Base-by-base conservation (phyloP, 441 rosid genomes). In the Erodium moschatum region DNA sequence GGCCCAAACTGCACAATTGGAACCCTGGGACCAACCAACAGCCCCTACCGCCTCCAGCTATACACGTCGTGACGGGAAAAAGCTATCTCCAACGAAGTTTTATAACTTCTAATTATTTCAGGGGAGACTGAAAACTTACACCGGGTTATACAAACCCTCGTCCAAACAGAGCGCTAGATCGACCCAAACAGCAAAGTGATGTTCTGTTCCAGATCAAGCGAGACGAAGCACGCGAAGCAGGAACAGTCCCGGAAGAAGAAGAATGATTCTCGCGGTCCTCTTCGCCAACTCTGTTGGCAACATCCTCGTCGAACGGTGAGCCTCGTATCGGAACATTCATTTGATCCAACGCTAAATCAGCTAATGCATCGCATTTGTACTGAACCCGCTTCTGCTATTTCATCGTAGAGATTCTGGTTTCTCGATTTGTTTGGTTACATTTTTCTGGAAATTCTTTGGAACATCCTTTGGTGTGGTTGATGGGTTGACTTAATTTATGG, bases 271-370 rank as follows among this genome's bases (percentile, higher is more conserved):
- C 4, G 96, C 98, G 0, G 83, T 88, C 40, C 80, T 92, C 71
- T 89, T 92, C 71, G 89, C 96, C 0, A 92, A 92, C 58, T 85
- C 85, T 35, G 96, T 83, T 54, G 98, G 98, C 66, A 92, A 92
- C 83, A 91, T 92, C 68, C 75, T 92, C 24, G 85, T 92, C 73
- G 97, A 92, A 81, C 77, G 96, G 97, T 86, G 73, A 52, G 67
- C 4, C 3, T 71, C 56, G 15, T 74, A 61, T 75, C 73, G 21
- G 27, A 46, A 19, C 12, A 62, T 16, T 73, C 65, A 20, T 4
- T 19, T 48, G 16, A 6, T 52, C n/a, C 58, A 52, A 29, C 60
- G 0, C 16, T 8, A 16, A 50, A 1, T 0, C 4, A 11, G 9
- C 13, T 27, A 7, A 60, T 40, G 29, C 42, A 60, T 52, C 0